A percentile compares a stretch with the other conserved stretches of the same genome.
phyloP scores from a whole-genome alignment of 768 basidiomycete genomes.

The Russula lepida region DNA sequence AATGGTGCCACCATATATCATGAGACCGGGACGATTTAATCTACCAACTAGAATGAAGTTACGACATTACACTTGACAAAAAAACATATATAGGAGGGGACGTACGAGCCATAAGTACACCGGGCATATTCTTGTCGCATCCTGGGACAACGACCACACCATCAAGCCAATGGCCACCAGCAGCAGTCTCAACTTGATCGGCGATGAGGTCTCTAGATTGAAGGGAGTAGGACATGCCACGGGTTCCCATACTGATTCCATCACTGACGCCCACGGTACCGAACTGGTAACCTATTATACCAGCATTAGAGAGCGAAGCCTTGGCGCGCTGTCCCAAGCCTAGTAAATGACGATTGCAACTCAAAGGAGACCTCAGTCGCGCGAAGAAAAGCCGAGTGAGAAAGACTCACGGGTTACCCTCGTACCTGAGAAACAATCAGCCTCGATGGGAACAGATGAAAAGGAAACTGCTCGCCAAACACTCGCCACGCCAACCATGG shows the following conservation, averaged over 20 bases:
- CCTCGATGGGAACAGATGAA: slow-evolving; percentile 18
- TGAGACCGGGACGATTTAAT: slow-evolving; percentile 89
- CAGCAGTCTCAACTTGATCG: slow-evolving; percentile 93
- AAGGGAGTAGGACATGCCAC: slow-evolving; percentile 90
- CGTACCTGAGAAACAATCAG: slow-evolving; percentile 59
- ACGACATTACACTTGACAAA: background rate
- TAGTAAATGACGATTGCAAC: slow-evolving; percentile 92
- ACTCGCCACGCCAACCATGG: slow-evolving; percentile 96
- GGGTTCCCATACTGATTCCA: slow-evolving; percentile 97
- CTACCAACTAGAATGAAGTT: slow-evolving; percentile 52
- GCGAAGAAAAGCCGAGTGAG: background rate
- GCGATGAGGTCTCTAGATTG: slow-evolving; percentile 97
- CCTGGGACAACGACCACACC: slow-evolving; percentile 97
- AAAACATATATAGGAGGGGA: slow-evolving; percentile 20
- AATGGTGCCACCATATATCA: slow-evolving; percentile 97
- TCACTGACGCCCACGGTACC: slow-evolving; percentile 97
- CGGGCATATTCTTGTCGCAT: slow-evolving; percentile 99
- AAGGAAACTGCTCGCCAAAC: slow-evolving; percentile 64
- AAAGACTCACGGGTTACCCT: slow-evolving; percentile 86
- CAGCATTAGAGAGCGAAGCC: slow-evolving; percentile 57
- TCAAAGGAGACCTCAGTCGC: slow-evolving; percentile 27
- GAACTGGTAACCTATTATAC: slow-evolving; percentile 92
- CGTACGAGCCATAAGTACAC: slow-evolving; percentile 92
- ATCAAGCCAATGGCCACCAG: slow-evolving; percentile 95
- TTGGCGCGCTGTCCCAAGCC: slow-evolving; percentile 84